Evolutionary conservation across 192 early-diverging fungal genomes (phyloP), one percentile per base, ranked within the genome.

Genomic region (Rhizoclosmatium sp.): DNA sequence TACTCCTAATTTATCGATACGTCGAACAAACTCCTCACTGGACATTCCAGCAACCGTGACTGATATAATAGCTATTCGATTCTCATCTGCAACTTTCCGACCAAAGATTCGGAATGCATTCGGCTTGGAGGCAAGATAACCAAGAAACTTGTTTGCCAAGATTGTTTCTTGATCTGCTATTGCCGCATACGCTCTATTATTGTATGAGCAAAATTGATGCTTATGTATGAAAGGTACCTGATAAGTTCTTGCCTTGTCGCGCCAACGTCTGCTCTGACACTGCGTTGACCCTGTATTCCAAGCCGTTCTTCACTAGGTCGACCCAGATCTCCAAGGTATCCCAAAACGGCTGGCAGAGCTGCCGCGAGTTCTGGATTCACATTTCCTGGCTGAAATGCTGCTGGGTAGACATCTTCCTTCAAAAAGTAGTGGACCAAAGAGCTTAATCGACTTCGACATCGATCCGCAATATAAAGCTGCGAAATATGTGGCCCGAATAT

Each of bases 401-500:
- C 81, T 14, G 80, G 80, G 3, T 49, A 16, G 19, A 48, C 51
- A n/a, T 59, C 46, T 19, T 68, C 21, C 41, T n/a, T 10, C 5
- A 75, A 16, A 46, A 75, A 75, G 46, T 44, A 75, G 45, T 75
- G 74, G n/a, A 40, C 61, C 12, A 64, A 23, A 2, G 74, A 64
- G 3, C 39, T 45, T 21, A 75, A 47, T 10, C 74, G 74, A 23
- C 60, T 12, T 10, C 41, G 40, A n/a, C 60, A 23, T n/a, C 46
- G 10, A 14, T 47, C 40, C 9, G 42, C 64, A 21, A 60, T 81
- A 46, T 75, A 75, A 2, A 81, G 54, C 23, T 60, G 54, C 31
- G 76, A 48, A 40, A 81, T 69, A 39, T 81, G 80, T 4, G 80
- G 80, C 3, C 80, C 80, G 56, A 49, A 81, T 61, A 81, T 59